Evolutionary conservation across 768 basidiomycete species (phyloP), one percentile per base, ranked within the genome.

Genomic region (Suillus subluteus): DNA sequence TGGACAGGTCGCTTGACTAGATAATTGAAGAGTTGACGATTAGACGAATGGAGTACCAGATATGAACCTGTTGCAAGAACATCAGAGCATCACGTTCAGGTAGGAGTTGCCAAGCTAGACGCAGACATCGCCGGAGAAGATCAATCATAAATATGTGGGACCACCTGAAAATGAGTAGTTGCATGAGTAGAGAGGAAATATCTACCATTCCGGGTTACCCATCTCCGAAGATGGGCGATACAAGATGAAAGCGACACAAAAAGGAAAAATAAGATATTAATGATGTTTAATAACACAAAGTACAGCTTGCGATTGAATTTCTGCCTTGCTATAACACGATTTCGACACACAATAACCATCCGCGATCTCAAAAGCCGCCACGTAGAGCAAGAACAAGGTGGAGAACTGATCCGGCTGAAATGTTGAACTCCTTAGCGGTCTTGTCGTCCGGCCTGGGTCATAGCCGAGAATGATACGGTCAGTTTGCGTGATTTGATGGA

Each of bases 331-430:
- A 58, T 32, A 46, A 26, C 18, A 48, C 26, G 35, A 48, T 32
- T 16, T 35, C n/a, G 13, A 26, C 6, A 40, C 11, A n/a, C 52
- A 40, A n/a, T 4, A 61, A 26, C 23, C 16, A 9, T 55, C 15
- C 9, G 21, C 9, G 15, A 13, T 48, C 62, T 84, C 78, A 90
- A 77, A 79, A 80, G 12, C 97, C 97, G 55, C 97, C 97, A 79
- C 97, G 94, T 50, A 98, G 87, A 6, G 97, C 95, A 56, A 99
- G 89, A 63, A 98, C 97, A 61, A 99, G 83, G 82, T 99, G 97
- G 71, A 99, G 88, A 30, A 94, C 92, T 26, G 92, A 86, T 63
- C 97, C 96, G 3, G 94, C 90, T 30, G 81, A 75, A 75, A 99
- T 91, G 76, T 91, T 93, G 78, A 89, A 89, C 12, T 96, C 94